Evolutionary conservation across 2,329 filamentous ascomycete species (phyloP).

Genomic region (Dryadomyces quercus-mongolicae): DNA sequence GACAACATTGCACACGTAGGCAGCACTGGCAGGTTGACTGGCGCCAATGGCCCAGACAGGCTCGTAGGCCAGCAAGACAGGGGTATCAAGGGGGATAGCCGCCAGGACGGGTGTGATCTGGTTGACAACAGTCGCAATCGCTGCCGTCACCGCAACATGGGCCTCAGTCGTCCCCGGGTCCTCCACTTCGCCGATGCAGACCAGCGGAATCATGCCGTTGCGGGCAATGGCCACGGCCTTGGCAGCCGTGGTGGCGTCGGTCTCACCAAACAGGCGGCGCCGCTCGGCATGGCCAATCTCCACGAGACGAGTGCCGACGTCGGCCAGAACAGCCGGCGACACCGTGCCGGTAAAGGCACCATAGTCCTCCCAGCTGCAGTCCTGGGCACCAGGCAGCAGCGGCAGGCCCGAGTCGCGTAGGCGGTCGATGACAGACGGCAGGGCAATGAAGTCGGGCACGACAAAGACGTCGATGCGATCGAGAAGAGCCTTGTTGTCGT

Average conservation of each 20-base stretch:
- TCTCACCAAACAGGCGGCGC: slow-evolving; percentile 59
- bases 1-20: slow-evolving; percentile 62
- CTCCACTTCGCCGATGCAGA: slow-evolving; percentile 67
- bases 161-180: slow-evolving; percentile 17
- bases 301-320: slow-evolving; percentile 59
- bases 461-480: slow-evolving; percentile 56
- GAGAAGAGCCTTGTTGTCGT: slow-evolving; percentile 20
- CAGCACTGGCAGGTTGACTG: slow-evolving; percentile 54
- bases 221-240: slow-evolving; percentile 58
- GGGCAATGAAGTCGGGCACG: slow-evolving; percentile 64
- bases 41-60: slow-evolving; percentile 84
- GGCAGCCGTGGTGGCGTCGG: slow-evolving; percentile 51
- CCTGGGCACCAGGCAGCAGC: slow-evolving; percentile 62
- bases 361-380: slow-evolving; percentile 55
- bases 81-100: slow-evolving; percentile 46
- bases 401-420: slow-evolving; percentile 28
- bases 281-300: slow-evolving; percentile 77
- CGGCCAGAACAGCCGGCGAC: slow-evolving; percentile 53
- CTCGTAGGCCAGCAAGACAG: slow-evolving; percentile 73
- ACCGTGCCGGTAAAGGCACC: slow-evolving; percentile 73
- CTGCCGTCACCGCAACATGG: slow-evolving; percentile 17
- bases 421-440: slow-evolving; percentile 39
- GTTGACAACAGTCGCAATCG: slow-evolving; percentile 51
- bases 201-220: slow-evolving; percentile 62
- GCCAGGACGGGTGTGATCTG: slow-evolving; percentile 55